Evolutionary conservation across 1,284 basidiomycete species (phyloP).

Genomic region (Cryptococcus jaspeensis): DNA sequence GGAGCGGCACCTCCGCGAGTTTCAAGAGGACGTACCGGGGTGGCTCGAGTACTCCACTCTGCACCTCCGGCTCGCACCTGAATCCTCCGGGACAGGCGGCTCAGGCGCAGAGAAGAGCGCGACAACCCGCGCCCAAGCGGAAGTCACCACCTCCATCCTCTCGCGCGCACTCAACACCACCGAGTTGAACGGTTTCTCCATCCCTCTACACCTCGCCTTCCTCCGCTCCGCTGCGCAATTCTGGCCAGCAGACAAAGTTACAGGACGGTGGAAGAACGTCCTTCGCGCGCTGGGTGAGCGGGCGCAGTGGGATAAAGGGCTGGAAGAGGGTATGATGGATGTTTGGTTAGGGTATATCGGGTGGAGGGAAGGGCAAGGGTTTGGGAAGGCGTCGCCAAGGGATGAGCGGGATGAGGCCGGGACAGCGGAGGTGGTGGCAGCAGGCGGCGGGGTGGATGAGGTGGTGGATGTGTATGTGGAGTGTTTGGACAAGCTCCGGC

Average conservation of each 20-base stretch:
- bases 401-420: slow-evolving; percentile 1
- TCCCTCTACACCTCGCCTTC: slow-evolving; percentile 41
- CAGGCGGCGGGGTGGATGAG: slow-evolving; percentile 37
- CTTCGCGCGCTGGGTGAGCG: slow-evolving; percentile 27
- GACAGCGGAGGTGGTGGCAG: not conserved
- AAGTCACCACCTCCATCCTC: slow-evolving; percentile 46
- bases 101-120: slow-evolving; percentile 12
- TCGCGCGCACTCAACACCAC: slow-evolving; percentile 37
- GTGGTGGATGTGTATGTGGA: slow-evolving; percentile 44
- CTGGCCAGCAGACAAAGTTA: slow-evolving; percentile 38
- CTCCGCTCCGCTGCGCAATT: slow-evolving; percentile 38
- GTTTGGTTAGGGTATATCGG: slow-evolving; percentile 46
- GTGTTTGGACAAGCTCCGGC: slow-evolving; percentile 27
- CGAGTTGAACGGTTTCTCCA: slow-evolving; percentile 25
- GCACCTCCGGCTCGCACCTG: slow-evolving; percentile 31
- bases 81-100: not conserved
- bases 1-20: slow-evolving; percentile 29
- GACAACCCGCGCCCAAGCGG: slow-evolving; percentile 34
- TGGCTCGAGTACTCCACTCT: slow-evolving; percentile 46
- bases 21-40: slow-evolving; percentile 31
- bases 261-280: slow-evolving; percentile 44
- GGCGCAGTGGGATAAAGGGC: not conserved
- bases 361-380: slow-evolving; percentile 46
- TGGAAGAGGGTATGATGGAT: slow-evolving; percentile 33
- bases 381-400: slow-evolving; percentile 20